Base-by-base conservation (phyloP, 2,329 filamentous ascomycete species). In the Colletotrichum shisoi region DNA sequence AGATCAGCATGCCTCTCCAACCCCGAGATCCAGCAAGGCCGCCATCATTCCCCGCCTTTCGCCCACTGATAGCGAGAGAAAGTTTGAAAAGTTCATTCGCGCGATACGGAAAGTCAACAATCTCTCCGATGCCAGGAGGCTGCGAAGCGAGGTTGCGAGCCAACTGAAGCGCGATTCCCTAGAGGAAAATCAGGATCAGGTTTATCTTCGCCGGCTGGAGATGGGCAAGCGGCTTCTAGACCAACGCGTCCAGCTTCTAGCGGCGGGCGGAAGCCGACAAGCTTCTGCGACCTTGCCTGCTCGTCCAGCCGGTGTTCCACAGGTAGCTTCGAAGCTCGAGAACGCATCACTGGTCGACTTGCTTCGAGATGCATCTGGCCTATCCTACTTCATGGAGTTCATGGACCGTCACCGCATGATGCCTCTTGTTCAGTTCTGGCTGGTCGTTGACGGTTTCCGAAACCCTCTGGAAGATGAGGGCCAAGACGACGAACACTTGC, bases 321-420 rank as follows among this genome's bases (percentile, higher is more conserved):
- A 71, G 54, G 64, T 74, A 6, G 65, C 72, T 8, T 90, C 91
- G 2, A 85, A 84, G 51, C 81, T 94, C 45, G 89, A 93, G 70
- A 91, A 91, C 72, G 90, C 90, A 8, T 89, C 91, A 0, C 82
- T 98, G 2, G 87, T 89, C 13, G 93, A 98, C 71, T 84, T 99
- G n/a, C 83, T 99, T 65, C 91, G 94, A 71, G 93, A 96, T 77
- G 87, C 95, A 2, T 91, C 94, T 1, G 94, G 93, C 0, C 83
- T 99, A 9, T 98, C 95, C 2, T 99, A 97, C 76, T 98, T 99
- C 80, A 99, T 99, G 95, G 95, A 99, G 76, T 98, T 93, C 74
- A 99, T 99, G 95, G 95, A 99, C 76, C 89, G 95, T 48, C 91
- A 94, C 75, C 85, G 86, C 17, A 83, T 94, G 31, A 94, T 98